Base-by-base conservation (phyloP, 805 yeast genomes). In the Teunomyces aglyptinius region DNA sequence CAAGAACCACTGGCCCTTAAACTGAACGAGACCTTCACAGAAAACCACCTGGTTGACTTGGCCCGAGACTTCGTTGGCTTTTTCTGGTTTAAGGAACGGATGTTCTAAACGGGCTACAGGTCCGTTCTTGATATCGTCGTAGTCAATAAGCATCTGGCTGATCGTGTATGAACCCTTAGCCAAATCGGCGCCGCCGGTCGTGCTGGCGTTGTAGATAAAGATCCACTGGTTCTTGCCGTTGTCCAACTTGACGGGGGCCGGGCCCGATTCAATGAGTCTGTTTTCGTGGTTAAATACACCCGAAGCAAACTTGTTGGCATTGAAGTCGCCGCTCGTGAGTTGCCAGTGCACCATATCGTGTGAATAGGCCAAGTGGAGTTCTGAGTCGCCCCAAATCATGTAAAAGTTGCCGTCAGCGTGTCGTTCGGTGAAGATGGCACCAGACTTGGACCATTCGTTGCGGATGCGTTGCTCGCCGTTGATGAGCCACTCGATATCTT, bases 321-420 rank as follows among this genome's bases (percentile, higher is more conserved):
- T 52, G 44, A 53, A 58, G 40, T 57, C 53, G 26, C 54, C 49
- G 27, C 57, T 48, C 2, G 57, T 48, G 5, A 63, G 42, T 13
- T 47, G 33, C 76, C 76, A 71, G 45, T 64, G 47, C n/a, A 62
- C 49, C 47, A 70, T 49, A 47, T 71, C 74, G 24, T 51, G 52
- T 7, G 71, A 64, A 24, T 52, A 59, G 3, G 75, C 75, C 49
- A 71, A 57, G 49, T 68, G 65, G 46, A 71, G 60, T 29, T 63
- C 63, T 8, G 67, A 59, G 52, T 71, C 76, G 18, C 76, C 76
- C 73, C 73, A 71, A 18, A 71, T 61, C 76, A 71, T 71, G 50
- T 70, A 68, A 48, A 65, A 71, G 32, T 59, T 56, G 3, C 73
- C 73, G 48, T 68, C 69, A 13, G 49, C 47, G 41, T 58, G 56